Evolutionary conservation across 176 grass and related monocot genomes (phyloP), one percentile per base, ranked within the genome.

Genomic region (Pharus latifolius): DNA sequence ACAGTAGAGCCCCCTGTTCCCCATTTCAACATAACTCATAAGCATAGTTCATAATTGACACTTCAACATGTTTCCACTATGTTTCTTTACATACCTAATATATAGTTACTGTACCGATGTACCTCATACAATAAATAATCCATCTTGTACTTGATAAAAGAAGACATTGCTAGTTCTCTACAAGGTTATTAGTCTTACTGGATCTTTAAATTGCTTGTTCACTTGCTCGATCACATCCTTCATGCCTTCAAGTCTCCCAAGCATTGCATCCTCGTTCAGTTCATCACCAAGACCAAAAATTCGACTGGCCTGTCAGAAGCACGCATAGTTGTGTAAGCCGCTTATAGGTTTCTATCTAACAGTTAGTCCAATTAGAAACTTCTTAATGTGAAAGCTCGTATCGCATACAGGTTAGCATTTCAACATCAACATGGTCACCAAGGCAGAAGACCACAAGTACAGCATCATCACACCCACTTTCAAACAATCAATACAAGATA

Each of bases 191-290:
- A 68, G 51, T 69, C 90, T 94, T 95, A 99, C 96, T 17, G 96
- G 90, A 85, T 99, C 90, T 89, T 99, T 99, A 81, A 99, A 99
- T 77, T 99, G 96, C 57, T 13, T 90, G 79, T 99, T 99, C 65
- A 99, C 96, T 88, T 99, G 91, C 75, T 99, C 90, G 37, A 99
- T 99, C 38, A 99, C 81, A 12, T 95, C 96, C 56, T 91, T 99
- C 85, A 99, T 99, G 62, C 90, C 90, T 77, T 99, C 96, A 0
- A 99, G 79, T 78, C 76, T 99, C 59, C 96, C 90, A 68, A 99
- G 90, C 90, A 99, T 88, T 43, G 90, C 85, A 82, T 99, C 87
- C 80, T 94, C 90, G 13, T 87, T 99, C 61, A 99, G 74, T 56
- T 99, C 96, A 87, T 99, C 96, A 34, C 96, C 90, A 74, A 99